Conservation (phyloP, 345 rosid species). For the Lenwebbia sp. region DNA sequence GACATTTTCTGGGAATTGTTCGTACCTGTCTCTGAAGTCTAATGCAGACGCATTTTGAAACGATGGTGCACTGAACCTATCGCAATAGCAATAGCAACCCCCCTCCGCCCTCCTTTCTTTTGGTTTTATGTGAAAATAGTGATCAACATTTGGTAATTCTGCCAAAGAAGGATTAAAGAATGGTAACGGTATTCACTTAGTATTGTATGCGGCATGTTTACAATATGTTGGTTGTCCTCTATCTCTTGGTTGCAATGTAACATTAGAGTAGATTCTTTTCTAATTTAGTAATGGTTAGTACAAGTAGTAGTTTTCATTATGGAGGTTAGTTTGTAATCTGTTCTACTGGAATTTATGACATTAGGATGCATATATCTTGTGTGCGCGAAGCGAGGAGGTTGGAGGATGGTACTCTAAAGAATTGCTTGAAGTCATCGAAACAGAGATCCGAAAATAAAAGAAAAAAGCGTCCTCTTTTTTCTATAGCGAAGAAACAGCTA, state of each 20-base stretch:
- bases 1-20: not conserved
- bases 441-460: constrained; percentile 5
- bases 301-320: not conserved
- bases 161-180: not conserved
- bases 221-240: not conserved
- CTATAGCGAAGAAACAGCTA: constrained; percentile 25
- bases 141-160: not conserved
- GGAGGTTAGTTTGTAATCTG: not conserved
- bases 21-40: not conserved
- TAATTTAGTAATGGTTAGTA: not conserved
- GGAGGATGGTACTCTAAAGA: constrained; percentile 31
- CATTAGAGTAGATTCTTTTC: not conserved
- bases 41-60: not conserved
- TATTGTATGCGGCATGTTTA: not conserved
- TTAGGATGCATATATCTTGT: constrained; percentile 59
- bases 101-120: not conserved
- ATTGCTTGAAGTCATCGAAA: constrained; percentile 20
- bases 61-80: not conserved
- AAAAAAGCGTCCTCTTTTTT: constrained; percentile 28
- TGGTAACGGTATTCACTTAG: not conserved
- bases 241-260: not conserved
- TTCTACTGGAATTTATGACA: not conserved
- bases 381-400: constrained; percentile 50
- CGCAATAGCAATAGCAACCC: not conserved
- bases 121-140: not conserved